phyloP scores from a whole-genome alignment of 2,329 filamentous ascomycete species.

The Colletotrichum cuscutae region DNA sequence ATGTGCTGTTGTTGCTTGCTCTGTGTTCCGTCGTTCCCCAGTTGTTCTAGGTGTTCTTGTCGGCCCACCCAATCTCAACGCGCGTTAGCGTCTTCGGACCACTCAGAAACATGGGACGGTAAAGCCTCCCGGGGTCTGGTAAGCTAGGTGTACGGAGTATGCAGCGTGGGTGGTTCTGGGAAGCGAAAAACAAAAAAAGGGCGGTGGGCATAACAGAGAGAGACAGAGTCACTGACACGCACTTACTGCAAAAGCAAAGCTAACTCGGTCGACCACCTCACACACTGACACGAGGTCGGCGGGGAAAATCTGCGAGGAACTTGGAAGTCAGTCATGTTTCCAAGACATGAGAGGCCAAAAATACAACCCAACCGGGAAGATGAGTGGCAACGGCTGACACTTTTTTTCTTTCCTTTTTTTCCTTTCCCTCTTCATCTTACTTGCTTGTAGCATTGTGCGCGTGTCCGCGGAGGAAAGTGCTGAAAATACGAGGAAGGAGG shows the following conservation, averaged over 20 bases:
- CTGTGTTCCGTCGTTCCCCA: conserved; percentile 1
- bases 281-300: conserved; percentile 1
- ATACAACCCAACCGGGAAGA: neutral
- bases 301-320: neutral
- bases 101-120: neutral
- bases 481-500: neutral
- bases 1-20: neutral
- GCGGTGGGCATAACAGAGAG: conserved; percentile 27
- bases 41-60: conserved; percentile 8
- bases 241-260: conserved; percentile 28
- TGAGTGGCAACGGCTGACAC: neutral
- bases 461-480: neutral
- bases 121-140: neutral
- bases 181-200: conserved; percentile 33
- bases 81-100: neutral
- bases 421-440: neutral
- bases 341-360: neutral
- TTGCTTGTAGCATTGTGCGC: neutral
- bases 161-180: neutral
- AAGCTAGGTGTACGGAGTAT: too few species aligned
- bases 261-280: conserved; percentile 12
- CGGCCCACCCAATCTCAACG: neutral
- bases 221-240: neutral
- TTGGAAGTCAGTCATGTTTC: neutral
- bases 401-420: neutral